These are phyloP conservation scores for Solanum raphanifolium DNA, from an alignment of 257 asterid species.

Conservation along the genomic window DNA sequence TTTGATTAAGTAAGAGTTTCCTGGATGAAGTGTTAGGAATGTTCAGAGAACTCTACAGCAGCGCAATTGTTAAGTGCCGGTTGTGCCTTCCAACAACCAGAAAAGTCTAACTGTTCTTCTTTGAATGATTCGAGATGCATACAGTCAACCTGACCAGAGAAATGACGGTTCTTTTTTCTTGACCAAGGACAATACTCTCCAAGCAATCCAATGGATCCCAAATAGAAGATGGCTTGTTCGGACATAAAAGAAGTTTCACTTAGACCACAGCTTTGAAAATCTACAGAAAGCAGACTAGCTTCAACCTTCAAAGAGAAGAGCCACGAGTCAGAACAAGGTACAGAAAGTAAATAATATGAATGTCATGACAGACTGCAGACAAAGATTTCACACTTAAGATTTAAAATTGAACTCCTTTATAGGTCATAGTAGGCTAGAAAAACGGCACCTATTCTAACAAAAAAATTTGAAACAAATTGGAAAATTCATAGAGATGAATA, in stretches of 20 bases:
- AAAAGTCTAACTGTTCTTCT: background rate
- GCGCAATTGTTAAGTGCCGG: background rate
- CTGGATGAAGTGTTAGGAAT: background rate
- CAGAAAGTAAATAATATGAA: background rate
- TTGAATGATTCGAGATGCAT: constrained; percentile 5
- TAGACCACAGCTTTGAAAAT: background rate
- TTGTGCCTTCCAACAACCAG: background rate
- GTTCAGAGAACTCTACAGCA: background rate
- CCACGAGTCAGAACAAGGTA: background rate
- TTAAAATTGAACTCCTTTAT: background rate
- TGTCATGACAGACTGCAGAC: background rate
- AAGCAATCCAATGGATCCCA: constrained; percentile 10
- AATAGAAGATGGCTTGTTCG: constrained; percentile 12
- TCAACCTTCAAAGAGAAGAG: background rate
- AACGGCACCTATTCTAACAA: background rate
- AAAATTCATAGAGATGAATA: background rate
- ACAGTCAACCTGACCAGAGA: background rate
- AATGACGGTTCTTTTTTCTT: constrained; percentile 1
- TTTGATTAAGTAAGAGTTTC: background rate
- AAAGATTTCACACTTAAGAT: background rate
- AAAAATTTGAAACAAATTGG: background rate
- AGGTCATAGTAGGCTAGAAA: background rate
- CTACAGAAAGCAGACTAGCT: background rate
- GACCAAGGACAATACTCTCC: constrained; percentile 10
- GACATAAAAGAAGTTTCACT: constrained; percentile 11